phyloP scores from a whole-genome alignment of 78 protist genomes.

The Cyanophora paradoxa region DNA sequence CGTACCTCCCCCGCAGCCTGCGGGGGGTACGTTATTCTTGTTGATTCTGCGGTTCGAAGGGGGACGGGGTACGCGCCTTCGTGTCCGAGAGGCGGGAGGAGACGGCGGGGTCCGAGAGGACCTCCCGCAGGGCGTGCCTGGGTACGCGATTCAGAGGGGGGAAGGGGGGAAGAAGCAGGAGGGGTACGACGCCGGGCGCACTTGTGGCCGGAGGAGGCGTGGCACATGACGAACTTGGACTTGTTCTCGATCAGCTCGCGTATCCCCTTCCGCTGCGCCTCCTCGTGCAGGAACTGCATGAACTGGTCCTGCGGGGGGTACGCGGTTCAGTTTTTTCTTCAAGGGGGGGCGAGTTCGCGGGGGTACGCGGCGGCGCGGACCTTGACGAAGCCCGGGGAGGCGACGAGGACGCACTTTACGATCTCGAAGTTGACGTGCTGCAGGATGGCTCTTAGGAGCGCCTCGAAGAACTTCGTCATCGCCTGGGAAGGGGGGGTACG shows the following conservation, averaged over 20 bases:
- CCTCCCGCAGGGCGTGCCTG: constrained; percentile 71
- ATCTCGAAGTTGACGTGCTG: constrained; percentile 63
- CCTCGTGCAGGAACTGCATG: constrained; percentile 16
- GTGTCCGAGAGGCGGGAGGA: constrained; percentile 55
- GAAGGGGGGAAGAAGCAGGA: not conserved
- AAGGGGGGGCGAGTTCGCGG: no score
- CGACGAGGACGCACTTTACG: constrained; percentile 77
- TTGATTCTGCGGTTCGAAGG: not conserved
- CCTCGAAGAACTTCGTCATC: constrained; percentile 46
- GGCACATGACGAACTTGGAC: constrained; percentile 60
- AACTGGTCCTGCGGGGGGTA: constrained; percentile 12
- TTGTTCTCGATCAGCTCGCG: constrained; percentile 33
- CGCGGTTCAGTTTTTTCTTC: no score
- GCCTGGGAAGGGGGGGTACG: constrained; percentile 5
- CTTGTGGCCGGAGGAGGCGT: constrained; percentile 73
- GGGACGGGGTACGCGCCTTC: constrained; percentile 32
- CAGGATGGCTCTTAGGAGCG: constrained; percentile 53
- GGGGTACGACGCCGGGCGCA: not conserved
- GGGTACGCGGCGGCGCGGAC: no score
- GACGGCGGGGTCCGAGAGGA: constrained; percentile 58
- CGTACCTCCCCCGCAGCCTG: constrained; percentile 52
- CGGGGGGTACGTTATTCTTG: not conserved
- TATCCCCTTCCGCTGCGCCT: not conserved
- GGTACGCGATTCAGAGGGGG: not conserved
- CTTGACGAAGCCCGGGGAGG: constrained; percentile 78